Conservation (phyloP, 345 rosid genomes). For the Moricandia arvensis region DNA sequence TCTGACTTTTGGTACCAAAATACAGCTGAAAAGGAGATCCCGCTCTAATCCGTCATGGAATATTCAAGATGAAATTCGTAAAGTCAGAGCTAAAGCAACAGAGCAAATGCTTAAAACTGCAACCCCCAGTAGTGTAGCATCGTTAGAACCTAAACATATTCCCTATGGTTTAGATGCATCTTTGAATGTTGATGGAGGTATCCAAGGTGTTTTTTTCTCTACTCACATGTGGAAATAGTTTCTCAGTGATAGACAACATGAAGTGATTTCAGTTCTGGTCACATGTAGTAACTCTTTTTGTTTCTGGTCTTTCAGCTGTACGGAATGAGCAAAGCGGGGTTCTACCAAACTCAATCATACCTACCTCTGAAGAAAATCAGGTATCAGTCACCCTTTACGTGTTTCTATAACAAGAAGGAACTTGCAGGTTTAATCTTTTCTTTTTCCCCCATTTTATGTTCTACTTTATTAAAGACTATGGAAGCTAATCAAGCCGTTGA, state of each 20-base stretch:
- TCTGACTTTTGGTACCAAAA: constrained; percentile 31
- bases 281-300: neutral
- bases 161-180: constrained; percentile 37
- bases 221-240: constrained; percentile 8
- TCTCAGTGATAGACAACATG: constrained; percentile 14
- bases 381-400: constrained; percentile 20
- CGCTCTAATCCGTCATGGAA: constrained; percentile 66
- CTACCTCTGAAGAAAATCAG: constrained; percentile 32
- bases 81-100: constrained; percentile 86
- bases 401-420: constrained; percentile 5
- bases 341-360: constrained; percentile 23
- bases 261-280: constrained; percentile 1
- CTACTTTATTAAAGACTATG: constrained; percentile 28
- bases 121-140: constrained; percentile 46
- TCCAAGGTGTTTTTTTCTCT: constrained; percentile 30
- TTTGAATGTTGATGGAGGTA: constrained; percentile 34
- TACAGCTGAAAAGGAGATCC: constrained; percentile 58
- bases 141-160: constrained; percentile 41
- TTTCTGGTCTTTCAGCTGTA: constrained; percentile 27
- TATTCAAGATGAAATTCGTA: constrained; percentile 80
- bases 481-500: constrained; percentile 25
- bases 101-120: constrained; percentile 68
- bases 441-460: constrained; percentile 10
- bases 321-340: constrained; percentile 27
- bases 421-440: neutral